phyloP scores from a whole-genome alignment of 148 eudicot species.

The Vaccinium vitisidaea region DNA sequence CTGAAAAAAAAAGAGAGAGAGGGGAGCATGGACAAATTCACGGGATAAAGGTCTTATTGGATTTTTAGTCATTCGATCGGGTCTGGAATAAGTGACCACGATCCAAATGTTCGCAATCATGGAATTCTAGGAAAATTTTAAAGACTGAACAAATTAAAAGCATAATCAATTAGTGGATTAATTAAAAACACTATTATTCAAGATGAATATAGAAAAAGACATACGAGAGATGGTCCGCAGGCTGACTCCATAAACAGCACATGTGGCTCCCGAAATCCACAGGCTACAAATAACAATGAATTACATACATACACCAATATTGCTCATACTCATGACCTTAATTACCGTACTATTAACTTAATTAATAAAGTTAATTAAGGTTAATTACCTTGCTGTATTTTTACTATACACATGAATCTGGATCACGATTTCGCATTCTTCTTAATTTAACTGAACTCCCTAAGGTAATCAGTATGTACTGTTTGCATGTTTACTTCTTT shows the following conservation, averaged over 20 bases:
- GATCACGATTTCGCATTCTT: neutral
- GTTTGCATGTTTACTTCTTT: neutral
- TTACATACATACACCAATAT: conserved; percentile 1
- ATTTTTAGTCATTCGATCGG: too few relatives aligned
- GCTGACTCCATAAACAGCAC: conserved; percentile 27
- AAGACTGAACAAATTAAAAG: neutral
- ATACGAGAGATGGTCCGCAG: conserved; percentile 13
- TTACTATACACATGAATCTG: conserved; percentile 24
- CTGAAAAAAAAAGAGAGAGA: too few relatives aligned
- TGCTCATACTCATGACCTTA: conserved; percentile 5
- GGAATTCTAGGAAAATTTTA: neutral
- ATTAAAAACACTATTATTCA: conserved; percentile 11
- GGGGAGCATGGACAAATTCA: too few relatives aligned
- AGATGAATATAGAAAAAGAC: conserved; percentile 8
- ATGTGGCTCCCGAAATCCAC: conserved; percentile 12
- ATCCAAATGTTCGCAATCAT: too few relatives aligned
- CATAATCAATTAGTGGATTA: neutral
- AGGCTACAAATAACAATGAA: conserved; percentile 24
- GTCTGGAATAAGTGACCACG: too few relatives aligned
- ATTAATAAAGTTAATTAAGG: conserved; percentile 1
- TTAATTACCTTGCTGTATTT: neutral
- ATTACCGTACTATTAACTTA: neutral
- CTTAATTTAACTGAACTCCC: neutral
- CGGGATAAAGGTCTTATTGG: too few relatives aligned
- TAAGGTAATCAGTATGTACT: conserved; percentile 20